Base-by-base conservation (phyloP, 2,329 filamentous ascomycete genomes). In the Zymoseptoria ardabiliae region DNA sequence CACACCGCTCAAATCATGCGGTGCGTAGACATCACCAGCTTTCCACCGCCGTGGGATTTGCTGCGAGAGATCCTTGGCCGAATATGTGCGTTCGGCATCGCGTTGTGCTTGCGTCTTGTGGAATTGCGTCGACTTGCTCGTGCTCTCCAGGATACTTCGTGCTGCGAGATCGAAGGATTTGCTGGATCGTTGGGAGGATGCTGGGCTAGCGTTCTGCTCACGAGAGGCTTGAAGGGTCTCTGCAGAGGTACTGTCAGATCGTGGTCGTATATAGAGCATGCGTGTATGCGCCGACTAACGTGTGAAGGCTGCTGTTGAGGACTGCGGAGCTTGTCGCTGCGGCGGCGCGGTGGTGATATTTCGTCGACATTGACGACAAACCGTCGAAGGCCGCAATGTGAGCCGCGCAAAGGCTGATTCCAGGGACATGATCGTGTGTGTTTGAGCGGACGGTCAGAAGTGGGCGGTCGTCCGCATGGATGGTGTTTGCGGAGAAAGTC, bases 1-100 rank as follows among this genome's bases (percentile, higher is more conserved):
- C 41, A 79, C 77, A 22, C 85, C 81, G 58, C 85, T 88, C 71
- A 99, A 75, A 75, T 99, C 94, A 72, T 92, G 89, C 35, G 94
- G 94, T 61, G 91, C 83, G 76, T 97, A 97, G 56, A 97, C 82
- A 72, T 97, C 92, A 67, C 94, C 94, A 0, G 78, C 69, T 68
- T 81, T 79, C 87, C 89, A 97, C 49, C 82, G 80, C 53, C 92
- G 86, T 41, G 83, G 81, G 74, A 87, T 81, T 74, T 90, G 85
- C 63, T 76, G 78, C 67, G 85, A 75, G 72, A 85, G 84, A 63
- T 85, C 83, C 22, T 63, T 57, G 17, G 71, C 66, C 35, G 66
- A 65, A 62, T 67, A 72, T 52, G 65, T 67, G 54, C 73, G 68
- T 50, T 70, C 35, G 20, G 57, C 57, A 10, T 64, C 64, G 45